Percentiles rank a stretch among this genome's conserved stretches.
phyloP scores from a whole-genome alignment of 2,329 filamentous ascomycete genomes.

The Epicoccum nigrum region DNA sequence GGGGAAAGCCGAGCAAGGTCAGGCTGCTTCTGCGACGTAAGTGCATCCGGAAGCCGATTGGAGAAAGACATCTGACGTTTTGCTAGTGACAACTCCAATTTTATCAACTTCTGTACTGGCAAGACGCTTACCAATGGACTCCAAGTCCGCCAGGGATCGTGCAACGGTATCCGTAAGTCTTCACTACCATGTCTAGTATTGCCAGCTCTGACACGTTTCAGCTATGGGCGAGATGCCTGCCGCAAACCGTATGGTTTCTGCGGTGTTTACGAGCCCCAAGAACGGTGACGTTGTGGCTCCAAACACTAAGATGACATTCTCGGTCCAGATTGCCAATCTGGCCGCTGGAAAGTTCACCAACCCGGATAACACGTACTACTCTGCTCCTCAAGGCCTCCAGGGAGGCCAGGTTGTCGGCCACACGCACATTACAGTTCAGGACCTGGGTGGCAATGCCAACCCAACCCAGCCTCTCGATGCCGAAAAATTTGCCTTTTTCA shows the following conservation, averaged over 20 bases:
- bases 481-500: constrained; percentile 62
- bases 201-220: constrained; percentile 19
- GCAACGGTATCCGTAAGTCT: constrained; percentile 59
- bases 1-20: constrained; percentile 46
- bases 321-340: constrained; percentile 57
- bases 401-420: constrained; percentile 54
- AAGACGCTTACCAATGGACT: constrained; percentile 62
- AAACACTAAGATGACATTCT: constrained; percentile 55
- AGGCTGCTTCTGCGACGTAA: constrained; percentile 56
- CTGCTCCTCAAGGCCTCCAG: constrained; percentile 59
- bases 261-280: constrained; percentile 57
- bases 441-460: constrained; percentile 49
- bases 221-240: constrained; percentile 64
- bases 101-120: constrained; percentile 65
- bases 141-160: constrained; percentile 58
- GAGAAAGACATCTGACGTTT: constrained; percentile 4
- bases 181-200: not conserved
- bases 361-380: constrained; percentile 60
- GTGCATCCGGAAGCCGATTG: constrained; percentile 8
- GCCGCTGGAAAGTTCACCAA: constrained; percentile 62
- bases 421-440: constrained; percentile 60
- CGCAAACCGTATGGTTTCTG: constrained; percentile 60
- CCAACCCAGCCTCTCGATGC: constrained; percentile 48
- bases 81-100: constrained; percentile 58
- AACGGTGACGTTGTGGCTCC: constrained; percentile 50